phyloP scores from a whole-genome alignment of 768 basidiomycete genomes.

The Rubroboletus pulcherrimus region DNA sequence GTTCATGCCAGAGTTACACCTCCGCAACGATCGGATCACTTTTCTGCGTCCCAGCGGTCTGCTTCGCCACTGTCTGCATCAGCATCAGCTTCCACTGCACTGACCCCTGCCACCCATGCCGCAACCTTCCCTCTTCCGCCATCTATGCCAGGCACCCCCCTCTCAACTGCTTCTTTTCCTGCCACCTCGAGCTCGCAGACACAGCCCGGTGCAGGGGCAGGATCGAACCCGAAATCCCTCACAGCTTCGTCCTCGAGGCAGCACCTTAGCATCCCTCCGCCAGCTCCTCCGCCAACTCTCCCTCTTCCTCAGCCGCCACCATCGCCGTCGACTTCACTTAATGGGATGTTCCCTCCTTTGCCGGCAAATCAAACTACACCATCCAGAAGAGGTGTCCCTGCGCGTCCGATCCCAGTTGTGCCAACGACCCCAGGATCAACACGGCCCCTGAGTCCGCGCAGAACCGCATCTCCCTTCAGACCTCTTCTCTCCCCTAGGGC shows the following conservation, averaged over 20 bases:
- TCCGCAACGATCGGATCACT: conserved; percentile 11
- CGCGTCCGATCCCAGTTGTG: conserved; percentile 14
- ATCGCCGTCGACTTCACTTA: conserved; percentile 5
- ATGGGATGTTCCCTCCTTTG: background rate
- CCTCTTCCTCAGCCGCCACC: conserved; percentile 30
- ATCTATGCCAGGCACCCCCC: conserved; percentile 19
- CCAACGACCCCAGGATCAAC: conserved; percentile 9
- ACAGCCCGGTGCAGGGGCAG: background rate
- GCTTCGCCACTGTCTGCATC: conserved; percentile 11
- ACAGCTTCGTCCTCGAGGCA: conserved; percentile 20
- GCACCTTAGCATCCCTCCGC: conserved; percentile 28
- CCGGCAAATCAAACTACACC: background rate
- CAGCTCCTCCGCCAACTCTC: conserved; percentile 29
- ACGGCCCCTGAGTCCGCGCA: conserved; percentile 15
- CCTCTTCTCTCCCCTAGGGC: conserved; percentile 17
- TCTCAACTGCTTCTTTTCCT: conserved; percentile 15
- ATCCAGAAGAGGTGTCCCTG: conserved; percentile 12
- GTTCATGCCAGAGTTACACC: conserved; percentile 6
- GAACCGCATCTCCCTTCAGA: conserved; percentile 21
- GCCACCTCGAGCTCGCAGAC: background rate
- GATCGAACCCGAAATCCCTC: conserved; percentile 7
- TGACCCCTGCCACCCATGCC: conserved; percentile 4
- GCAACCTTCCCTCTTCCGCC: conserved; percentile 13
- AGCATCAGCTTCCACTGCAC: conserved; percentile 1
- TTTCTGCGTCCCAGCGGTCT: conserved; percentile 1